Percentiles rank a stretch among this genome's conserved stretches.
Conservation (phyloP, 305 asterid genomes). For the Lippia alba region DNA sequence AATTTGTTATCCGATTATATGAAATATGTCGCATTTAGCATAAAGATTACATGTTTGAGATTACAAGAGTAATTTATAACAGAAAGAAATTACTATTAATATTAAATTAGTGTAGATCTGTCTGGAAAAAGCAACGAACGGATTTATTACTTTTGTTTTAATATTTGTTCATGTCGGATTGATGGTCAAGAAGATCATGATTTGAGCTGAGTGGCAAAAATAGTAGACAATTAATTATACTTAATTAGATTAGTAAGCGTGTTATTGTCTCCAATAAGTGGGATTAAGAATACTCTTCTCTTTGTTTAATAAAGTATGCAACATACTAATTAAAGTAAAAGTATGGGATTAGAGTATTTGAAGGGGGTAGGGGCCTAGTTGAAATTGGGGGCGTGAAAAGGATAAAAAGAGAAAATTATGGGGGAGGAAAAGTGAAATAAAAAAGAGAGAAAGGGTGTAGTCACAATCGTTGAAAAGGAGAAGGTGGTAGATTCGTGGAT, state of each 20-base stretch:
- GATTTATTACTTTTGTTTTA: no score
- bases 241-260: not conserved
- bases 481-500: slow-evolving; percentile 39
- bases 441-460: slow-evolving; percentile 5
- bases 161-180: not conserved
- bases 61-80: no score
- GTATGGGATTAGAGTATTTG: not conserved
- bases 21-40: no score
- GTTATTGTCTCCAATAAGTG: slow-evolving; percentile 7
- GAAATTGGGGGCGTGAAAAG: not conserved
- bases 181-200: not conserved
- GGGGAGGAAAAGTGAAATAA: slow-evolving; percentile 4
- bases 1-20: no score
- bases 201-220: not conserved
- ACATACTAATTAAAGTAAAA: not conserved
- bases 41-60: no score
- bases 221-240: not conserved
- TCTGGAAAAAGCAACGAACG: no score
- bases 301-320: not conserved
- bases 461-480: slow-evolving; percentile 40
- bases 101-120: no score
- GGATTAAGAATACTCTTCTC: not conserved
- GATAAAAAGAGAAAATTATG: slow-evolving; percentile 5
- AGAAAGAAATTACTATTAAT: no score
- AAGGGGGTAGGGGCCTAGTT: not conserved